phyloP scores from a whole-genome alignment of 768 basidiomycete species.

The Infundibulicybe gibba region DNA sequence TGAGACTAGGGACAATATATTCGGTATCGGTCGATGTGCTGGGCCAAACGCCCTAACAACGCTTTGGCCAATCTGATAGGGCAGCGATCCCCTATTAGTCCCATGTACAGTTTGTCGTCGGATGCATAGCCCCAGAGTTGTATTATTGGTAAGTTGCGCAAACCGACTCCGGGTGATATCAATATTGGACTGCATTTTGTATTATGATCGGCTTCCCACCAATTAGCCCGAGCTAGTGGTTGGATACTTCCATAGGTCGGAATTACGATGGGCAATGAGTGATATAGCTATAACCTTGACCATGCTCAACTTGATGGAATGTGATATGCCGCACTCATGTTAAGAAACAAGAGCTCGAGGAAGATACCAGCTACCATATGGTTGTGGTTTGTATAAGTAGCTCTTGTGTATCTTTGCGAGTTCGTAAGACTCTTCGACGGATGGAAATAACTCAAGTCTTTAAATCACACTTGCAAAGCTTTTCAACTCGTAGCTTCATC shows the following conservation, averaged over 20 bases:
- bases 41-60: slow-evolving; percentile 63
- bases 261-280: slow-evolving; percentile 66
- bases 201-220: slow-evolving; percentile 59
- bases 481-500: too few species aligned
- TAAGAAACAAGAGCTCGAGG: too few species aligned
- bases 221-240: slow-evolving; percentile 65
- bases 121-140: neutral
- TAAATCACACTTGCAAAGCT: too few species aligned
- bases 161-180: slow-evolving; percentile 86
- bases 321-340: too few species aligned
- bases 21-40: slow-evolving; percentile 4
- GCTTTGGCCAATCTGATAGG: slow-evolving; percentile 74
- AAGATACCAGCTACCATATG: too few species aligned
- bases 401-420: too few species aligned
- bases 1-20: too few species aligned
- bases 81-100: slow-evolving; percentile 83
- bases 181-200: slow-evolving; percentile 66
- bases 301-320: too few species aligned
- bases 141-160: slow-evolving; percentile 35
- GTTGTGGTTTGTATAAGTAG: too few species aligned
- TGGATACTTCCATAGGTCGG: slow-evolving; percentile 46
- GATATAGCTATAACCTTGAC: slow-evolving; percentile 65
- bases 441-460: too few species aligned
- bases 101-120: slow-evolving; percentile 1
- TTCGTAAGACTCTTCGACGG: too few species aligned